A percentile compares a stretch with the other conserved stretches of the same genome.
Evolutionary conservation across 768 basidiomycete species (phyloP).

Genomic region (Russula foetens): DNA sequence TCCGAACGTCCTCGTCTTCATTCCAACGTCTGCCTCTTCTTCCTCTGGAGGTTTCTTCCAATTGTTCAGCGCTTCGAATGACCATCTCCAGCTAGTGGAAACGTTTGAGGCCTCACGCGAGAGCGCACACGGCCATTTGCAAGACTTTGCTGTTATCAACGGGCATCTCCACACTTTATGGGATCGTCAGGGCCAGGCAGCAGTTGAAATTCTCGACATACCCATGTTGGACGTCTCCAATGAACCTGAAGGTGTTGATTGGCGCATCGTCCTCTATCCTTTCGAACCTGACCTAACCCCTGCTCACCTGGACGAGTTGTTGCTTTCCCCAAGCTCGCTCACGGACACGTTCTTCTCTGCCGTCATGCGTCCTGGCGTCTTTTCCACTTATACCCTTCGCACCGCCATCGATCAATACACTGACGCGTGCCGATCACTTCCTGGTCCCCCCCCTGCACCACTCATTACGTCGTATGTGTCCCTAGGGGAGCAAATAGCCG

Average conservation of each 20-base stretch:
- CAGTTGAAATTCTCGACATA: constrained; percentile 51
- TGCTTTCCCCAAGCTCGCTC: constrained; percentile 62
- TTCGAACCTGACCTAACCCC: constrained; percentile 72
- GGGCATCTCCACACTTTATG: constrained; percentile 61
- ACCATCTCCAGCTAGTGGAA: constrained; percentile 51
- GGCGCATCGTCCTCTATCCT: constrained; percentile 54
- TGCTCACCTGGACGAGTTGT: constrained; percentile 79
- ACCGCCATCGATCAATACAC: constrained; percentile 81
- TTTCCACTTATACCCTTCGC: constrained; percentile 74
- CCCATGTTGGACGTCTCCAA: constrained; percentile 31
- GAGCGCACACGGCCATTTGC: constrained; percentile 63
- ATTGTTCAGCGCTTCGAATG: constrained; percentile 46
- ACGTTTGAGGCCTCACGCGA: constrained; percentile 50
- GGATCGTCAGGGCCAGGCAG: constrained; percentile 73
- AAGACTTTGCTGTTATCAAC: constrained; percentile 59
- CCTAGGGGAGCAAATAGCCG: constrained; percentile 66
- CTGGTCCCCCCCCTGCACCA: constrained; percentile 46
- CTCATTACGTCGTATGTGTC: constrained; percentile 57
- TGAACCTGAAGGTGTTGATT: constrained; percentile 31
- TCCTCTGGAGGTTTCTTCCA: constrained; percentile 77
- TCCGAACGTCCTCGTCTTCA: constrained; percentile 61
- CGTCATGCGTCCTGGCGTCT: constrained; percentile 81
- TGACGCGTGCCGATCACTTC: constrained; percentile 58
- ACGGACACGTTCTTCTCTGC: constrained; percentile 74
- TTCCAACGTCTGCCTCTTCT: constrained; percentile 56